phyloP scores from a whole-genome alignment of 306 rosid species.

The Astragalus glycyphyllos region DNA sequence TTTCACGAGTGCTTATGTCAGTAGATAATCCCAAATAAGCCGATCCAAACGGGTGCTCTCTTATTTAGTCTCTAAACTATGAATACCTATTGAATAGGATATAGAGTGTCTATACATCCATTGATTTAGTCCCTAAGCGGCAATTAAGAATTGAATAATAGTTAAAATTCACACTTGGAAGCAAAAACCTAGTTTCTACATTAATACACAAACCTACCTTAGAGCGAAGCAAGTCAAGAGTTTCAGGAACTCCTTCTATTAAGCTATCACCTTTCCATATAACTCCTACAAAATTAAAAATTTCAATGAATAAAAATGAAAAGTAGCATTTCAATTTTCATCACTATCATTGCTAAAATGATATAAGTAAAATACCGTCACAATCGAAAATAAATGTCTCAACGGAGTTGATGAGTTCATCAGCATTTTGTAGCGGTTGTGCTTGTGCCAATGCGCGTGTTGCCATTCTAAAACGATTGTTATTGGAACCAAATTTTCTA shows the following conservation, averaged over 20 bases:
- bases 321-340: slow-evolving; percentile 7
- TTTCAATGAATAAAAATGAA: slow-evolving; percentile 2
- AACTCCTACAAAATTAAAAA: slow-evolving; percentile 68
- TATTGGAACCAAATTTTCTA: slow-evolving; percentile 32
- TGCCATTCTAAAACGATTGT: slow-evolving; percentile 53
- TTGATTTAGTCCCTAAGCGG: neutral
- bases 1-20: no score
- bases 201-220: slow-evolving; percentile 84
- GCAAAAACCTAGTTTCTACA: slow-evolving; percentile 37
- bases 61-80: no score
- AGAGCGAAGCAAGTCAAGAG: slow-evolving; percentile 91
- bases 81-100: no score
- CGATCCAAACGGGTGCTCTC: no score
- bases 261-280: slow-evolving; percentile 99
- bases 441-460: slow-evolving; percentile 76
- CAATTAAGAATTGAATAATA: neutral
- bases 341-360: slow-evolving; percentile 10
- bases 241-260: slow-evolving; percentile 93
- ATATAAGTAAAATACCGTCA: slow-evolving; percentile 61
- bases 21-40: no score
- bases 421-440: slow-evolving; percentile 79
- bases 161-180: slow-evolving; percentile 24
- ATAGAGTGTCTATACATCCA: no score
- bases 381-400: slow-evolving; percentile 96
- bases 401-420: slow-evolving; percentile 86